These are phyloP conservation scores for Trifolium repens DNA, from an alignment of 306 rosid genomes.

Conservation along the genomic window DNA sequence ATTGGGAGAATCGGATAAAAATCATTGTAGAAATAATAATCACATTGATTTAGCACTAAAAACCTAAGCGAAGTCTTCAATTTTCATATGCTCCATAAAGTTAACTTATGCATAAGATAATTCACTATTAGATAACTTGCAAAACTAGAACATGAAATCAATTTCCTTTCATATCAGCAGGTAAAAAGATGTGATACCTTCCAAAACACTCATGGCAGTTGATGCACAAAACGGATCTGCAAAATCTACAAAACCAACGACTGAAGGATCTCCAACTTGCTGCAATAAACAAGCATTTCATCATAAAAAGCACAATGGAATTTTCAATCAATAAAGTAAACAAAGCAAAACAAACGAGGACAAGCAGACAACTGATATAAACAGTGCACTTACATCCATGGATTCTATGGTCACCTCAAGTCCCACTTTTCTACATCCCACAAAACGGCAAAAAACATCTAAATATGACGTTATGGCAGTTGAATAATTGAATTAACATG, in stretches of 20 bases:
- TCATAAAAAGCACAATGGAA: slow-evolving; percentile 12
- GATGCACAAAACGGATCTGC: slow-evolving; percentile 78
- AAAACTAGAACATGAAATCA: slow-evolving; percentile 14
- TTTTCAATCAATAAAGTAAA: slow-evolving; percentile 30
- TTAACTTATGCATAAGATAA: not conserved
- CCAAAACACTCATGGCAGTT: slow-evolving; percentile 84
- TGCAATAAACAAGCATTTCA: slow-evolving; percentile 49
- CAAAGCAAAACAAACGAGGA: slow-evolving; percentile 24
- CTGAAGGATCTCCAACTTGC: slow-evolving; percentile 88
- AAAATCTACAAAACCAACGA: slow-evolving; percentile 90
- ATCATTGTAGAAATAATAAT: not conserved
- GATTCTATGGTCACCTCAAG: slow-evolving; percentile 79
- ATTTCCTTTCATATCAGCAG: slow-evolving; percentile 36
- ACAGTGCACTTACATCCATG: slow-evolving; percentile 62
- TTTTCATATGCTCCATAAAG: slow-evolving; percentile 3
- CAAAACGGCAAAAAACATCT: slow-evolving; percentile 94
- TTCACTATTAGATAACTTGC: not conserved
- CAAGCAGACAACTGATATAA: slow-evolving; percentile 34
- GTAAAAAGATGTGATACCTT: slow-evolving; percentile 59
- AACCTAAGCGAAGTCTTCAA: not conserved
- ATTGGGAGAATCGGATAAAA: no score
- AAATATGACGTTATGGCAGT: slow-evolving; percentile 43
- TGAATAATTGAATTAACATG: slow-evolving; percentile 13
- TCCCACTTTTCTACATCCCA: slow-evolving; percentile 86
- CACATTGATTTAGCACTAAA: slow-evolving; percentile 6